Conservation (phyloP, 306 rosid species). For the Trifolium pratense region DNA sequence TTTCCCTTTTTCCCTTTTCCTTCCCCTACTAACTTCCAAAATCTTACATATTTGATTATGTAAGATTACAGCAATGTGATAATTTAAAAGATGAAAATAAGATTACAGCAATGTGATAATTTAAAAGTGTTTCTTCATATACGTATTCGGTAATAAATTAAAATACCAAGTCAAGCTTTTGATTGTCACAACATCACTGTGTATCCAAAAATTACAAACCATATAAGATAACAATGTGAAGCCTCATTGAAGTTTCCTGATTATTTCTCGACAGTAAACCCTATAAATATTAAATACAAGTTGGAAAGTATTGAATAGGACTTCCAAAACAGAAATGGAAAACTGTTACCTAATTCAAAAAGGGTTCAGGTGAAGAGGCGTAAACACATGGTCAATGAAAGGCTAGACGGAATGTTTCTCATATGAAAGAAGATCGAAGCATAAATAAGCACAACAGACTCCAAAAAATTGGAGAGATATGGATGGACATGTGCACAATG, state of each 20-base stretch:
- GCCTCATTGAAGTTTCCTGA: constrained; percentile 63
- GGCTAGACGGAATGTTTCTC: constrained; percentile 53
- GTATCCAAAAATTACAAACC: constrained; percentile 46
- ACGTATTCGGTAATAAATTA: constrained; percentile 58
- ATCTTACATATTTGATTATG: too few species aligned
- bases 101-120: constrained; percentile 48
- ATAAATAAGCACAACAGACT: constrained; percentile 59
- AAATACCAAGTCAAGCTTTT: constrained; percentile 66
- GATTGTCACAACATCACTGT: constrained; percentile 58
- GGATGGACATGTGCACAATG: constrained; percentile 53
- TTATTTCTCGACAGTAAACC: constrained; percentile 54
- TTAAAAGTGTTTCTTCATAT: constrained; percentile 51
- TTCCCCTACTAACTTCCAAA: too few species aligned
- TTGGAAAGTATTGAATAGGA: constrained; percentile 53
- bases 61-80: too few species aligned
- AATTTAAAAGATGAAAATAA: constrained; percentile 10
- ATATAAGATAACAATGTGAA: constrained; percentile 55
- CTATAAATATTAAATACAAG: constrained; percentile 48
- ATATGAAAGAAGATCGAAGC: constrained; percentile 51
- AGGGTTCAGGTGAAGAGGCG: constrained; percentile 57
- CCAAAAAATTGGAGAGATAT: constrained; percentile 54
- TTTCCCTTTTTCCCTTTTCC: too few species aligned
- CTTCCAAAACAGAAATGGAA: constrained; percentile 53
- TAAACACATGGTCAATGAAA: constrained; percentile 45
- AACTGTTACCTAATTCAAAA: constrained; percentile 53